phyloP scores from a whole-genome alignment of 805 yeast species.

The Cyberlindnera veronae region DNA sequence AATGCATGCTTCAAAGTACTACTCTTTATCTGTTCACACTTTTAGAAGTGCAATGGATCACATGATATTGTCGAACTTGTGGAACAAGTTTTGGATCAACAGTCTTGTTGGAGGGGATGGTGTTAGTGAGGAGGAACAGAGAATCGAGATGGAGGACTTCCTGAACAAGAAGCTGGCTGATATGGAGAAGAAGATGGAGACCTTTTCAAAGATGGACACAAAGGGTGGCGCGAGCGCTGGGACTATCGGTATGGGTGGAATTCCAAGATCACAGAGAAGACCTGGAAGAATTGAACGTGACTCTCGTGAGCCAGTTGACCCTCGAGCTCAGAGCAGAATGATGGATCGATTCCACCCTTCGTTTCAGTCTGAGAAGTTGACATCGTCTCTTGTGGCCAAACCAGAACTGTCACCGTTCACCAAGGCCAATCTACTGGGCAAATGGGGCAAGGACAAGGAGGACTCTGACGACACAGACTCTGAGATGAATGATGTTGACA shows the following conservation, averaged over 20 bases:
- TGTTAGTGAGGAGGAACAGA: conserved; percentile 10
- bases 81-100: conserved; percentile 46
- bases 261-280: background rate
- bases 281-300: background rate
- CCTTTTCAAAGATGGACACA: conserved; percentile 11
- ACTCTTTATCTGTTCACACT: conserved; percentile 58
- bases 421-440: conserved; percentile 21
- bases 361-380: conserved; percentile 1
- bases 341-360: background rate
- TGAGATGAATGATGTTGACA: conserved; percentile 28
- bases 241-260: background rate
- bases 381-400: conserved; percentile 5
- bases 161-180: conserved; percentile 11
- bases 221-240: background rate
- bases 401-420: conserved; percentile 25
- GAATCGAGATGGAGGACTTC: conserved; percentile 8
- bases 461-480: conserved; percentile 27
- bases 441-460: conserved; percentile 13
- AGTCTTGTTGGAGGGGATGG: conserved; percentile 32
- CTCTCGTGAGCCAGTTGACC: background rate
- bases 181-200: conserved; percentile 17
- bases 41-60: conserved; percentile 53
- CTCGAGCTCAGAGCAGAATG: background rate
- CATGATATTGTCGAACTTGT: conserved; percentile 39
- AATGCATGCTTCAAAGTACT: conserved; percentile 64